These are phyloP conservation scores for Colletotrichum scovillei DNA, from an alignment of 2,329 filamentous ascomycete genomes.

Conservation along the genomic window DNA sequence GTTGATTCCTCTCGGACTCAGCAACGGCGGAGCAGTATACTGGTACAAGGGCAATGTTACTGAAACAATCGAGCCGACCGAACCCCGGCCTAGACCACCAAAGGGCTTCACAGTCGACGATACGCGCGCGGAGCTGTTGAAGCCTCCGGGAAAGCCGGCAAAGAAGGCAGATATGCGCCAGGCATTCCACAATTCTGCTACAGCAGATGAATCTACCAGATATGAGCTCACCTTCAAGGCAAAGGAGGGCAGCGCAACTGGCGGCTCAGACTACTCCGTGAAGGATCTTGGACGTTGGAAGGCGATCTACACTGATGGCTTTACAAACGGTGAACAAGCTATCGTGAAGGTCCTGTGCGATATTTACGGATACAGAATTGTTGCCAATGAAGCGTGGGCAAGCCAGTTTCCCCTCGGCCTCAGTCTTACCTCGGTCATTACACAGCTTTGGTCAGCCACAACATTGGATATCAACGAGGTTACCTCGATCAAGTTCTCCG, in stretches of 20 bases:
- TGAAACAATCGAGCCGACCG: not conserved
- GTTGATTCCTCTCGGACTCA: not conserved
- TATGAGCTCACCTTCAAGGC: not conserved
- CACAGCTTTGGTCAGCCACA: not conserved
- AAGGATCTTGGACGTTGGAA: not conserved
- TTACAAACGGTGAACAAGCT: not conserved
- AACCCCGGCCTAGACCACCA: not conserved
- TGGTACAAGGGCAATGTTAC: slow-evolving; percentile 4
- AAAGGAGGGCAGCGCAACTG: not conserved
- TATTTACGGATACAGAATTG: not conserved
- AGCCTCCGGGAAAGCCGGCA: not conserved
- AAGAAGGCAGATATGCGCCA: slow-evolving; percentile 4
- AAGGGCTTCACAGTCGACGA: not conserved
- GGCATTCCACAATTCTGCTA: not conserved
- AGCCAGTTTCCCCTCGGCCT: not conserved
- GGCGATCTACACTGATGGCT: not conserved
- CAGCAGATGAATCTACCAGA: not conserved
- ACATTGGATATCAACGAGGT: not conserved
- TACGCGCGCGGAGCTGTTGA: not conserved
- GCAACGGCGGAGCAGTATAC: not conserved
- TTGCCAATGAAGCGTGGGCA: not conserved
- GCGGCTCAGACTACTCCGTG: not conserved
- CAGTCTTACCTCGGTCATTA: not conserved
- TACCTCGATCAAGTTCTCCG: not conserved
- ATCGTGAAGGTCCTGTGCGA: not conserved